These are phyloP conservation scores for Podospora anserina DNA, from an alignment of 495 filamentous ascomycete genomes.

Conservation along the genomic window DNA sequence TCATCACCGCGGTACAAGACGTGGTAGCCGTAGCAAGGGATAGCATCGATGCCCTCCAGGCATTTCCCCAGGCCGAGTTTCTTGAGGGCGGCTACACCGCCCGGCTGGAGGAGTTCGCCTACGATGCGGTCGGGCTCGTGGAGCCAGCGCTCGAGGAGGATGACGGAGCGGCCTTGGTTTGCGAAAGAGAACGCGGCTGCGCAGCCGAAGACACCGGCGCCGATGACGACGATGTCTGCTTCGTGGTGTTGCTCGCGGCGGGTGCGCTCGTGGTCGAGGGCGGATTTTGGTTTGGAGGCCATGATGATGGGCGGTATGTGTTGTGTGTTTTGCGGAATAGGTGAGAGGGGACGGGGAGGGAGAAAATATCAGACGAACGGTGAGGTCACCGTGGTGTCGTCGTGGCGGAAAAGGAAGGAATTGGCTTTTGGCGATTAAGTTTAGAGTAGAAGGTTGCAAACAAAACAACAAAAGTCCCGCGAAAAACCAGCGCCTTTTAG, in stretches of 20 bases:
- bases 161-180: constrained; percentile 81
- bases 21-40: constrained; percentile 79
- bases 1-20: constrained; percentile 76
- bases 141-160: constrained; percentile 83
- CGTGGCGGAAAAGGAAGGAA: not conserved
- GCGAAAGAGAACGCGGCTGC: constrained; percentile 78
- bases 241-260: constrained; percentile 45
- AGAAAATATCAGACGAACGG: not conserved
- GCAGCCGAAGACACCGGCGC: constrained; percentile 86
- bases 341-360: not conserved
- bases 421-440: not conserved
- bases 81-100: constrained; percentile 77
- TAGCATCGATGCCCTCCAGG: constrained; percentile 84
- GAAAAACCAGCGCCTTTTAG: not conserved
- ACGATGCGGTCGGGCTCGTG: constrained; percentile 97
- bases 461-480: not conserved
- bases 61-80: constrained; percentile 77
- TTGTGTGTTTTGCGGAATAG: constrained; percentile 15
- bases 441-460: not conserved
- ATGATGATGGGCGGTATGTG: constrained; percentile 24
- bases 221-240: constrained; percentile 81
- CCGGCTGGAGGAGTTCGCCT: constrained; percentile 91
- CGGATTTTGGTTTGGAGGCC: constrained; percentile 1
- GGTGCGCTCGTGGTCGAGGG: constrained; percentile 21
- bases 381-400: not conserved